These are phyloP conservation scores for Penicillium simplicissimum DNA, from an alignment of 495 filamentous ascomycete genomes.

Conservation along the genomic window DNA sequence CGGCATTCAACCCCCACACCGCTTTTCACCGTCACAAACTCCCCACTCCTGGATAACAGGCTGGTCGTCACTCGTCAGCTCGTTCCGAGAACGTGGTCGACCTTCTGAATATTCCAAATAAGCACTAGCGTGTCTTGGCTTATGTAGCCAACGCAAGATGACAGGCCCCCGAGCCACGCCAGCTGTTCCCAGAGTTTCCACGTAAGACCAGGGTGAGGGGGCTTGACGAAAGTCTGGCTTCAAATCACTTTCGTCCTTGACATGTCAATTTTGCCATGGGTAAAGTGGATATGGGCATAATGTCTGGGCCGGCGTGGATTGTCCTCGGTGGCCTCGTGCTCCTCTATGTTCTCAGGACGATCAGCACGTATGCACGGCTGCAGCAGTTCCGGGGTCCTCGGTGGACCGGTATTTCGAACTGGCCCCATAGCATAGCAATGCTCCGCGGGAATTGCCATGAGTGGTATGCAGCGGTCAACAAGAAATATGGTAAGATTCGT, in stretches of 20 bases:
- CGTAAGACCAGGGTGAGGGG: conserved; percentile 1
- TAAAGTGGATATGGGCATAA: conserved; percentile 4
- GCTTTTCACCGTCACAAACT: not conserved
- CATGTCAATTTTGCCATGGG: conserved; percentile 9
- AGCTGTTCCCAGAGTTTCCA: not conserved
- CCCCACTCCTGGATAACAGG: not conserved
- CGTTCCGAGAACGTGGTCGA: not conserved
- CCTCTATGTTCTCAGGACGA: conserved; percentile 15
- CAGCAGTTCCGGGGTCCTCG: conserved; percentile 16
- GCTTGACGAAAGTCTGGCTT: not conserved
- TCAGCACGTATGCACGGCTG: conserved; percentile 15
- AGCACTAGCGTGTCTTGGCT: not conserved
- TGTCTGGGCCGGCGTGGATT: conserved; percentile 11
- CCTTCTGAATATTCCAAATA: not conserved
- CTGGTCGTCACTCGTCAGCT: not conserved
- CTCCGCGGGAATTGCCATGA: conserved; percentile 28
- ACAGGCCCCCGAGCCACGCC: not conserved
- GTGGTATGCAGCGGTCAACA: conserved; percentile 32
- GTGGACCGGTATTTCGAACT: conserved; percentile 31
- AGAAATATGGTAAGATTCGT: conserved; percentile 33
- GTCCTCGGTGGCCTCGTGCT: conserved; percentile 18
- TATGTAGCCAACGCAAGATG: not conserved
- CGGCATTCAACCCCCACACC: not conserved
- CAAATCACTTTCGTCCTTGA: not conserved
- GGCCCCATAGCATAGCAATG: conserved; percentile 33